Base-by-base conservation (phyloP, 2,329 filamentous ascomycete species). In the Diaporthe sp. region DNA sequence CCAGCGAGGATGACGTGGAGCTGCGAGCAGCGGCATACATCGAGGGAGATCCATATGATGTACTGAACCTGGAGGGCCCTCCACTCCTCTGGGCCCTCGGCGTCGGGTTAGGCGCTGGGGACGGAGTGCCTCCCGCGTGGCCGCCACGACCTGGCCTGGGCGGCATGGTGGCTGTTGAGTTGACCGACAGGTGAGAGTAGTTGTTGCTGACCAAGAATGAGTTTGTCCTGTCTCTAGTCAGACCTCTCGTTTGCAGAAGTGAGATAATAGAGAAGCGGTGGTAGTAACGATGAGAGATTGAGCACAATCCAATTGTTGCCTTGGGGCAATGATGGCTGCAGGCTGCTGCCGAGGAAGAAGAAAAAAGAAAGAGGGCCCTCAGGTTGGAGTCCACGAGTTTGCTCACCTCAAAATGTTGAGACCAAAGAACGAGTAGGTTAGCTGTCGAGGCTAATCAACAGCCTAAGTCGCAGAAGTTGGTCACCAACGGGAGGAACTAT, bases 41-140 rank as follows among this genome's bases (percentile, higher is more conserved):
- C 31, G 80, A 73, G 28, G 80, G 76, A 8, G 81, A 81, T 58
- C 81, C 81, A 53, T 82, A 82, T 0, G 80, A 80, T 12, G 77
- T 79, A 76, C 80, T 82, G 76, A 80, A 79, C 70, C 79, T 82
- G 70, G 79, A 61, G 0, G 78, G 78, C 8, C 80, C 65, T 0
- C 77, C 71, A 12, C 76, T 71, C 53, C 39, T 61, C 42, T 62
- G 53, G 19, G 61, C 65, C 71, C 70, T 73, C n/a, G 68, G 53
- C 17, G 58, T 65, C n/a, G 53, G 12, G 31, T 71, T 61, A 12
- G 71, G 49, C 22, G 67, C 62, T 19, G 65, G 68, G 34, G 55
- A 60, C 31, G 25, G 42, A 51, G 71, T 12, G 31, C 46, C 65
- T 75, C 70, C 49, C n/a, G 74, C 9, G 37, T 34, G 34, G 60